These are phyloP conservation scores for Protomyces lactucae-debilis DNA, from an alignment of 1,139 yeast genomes.

Conservation along the genomic window DNA sequence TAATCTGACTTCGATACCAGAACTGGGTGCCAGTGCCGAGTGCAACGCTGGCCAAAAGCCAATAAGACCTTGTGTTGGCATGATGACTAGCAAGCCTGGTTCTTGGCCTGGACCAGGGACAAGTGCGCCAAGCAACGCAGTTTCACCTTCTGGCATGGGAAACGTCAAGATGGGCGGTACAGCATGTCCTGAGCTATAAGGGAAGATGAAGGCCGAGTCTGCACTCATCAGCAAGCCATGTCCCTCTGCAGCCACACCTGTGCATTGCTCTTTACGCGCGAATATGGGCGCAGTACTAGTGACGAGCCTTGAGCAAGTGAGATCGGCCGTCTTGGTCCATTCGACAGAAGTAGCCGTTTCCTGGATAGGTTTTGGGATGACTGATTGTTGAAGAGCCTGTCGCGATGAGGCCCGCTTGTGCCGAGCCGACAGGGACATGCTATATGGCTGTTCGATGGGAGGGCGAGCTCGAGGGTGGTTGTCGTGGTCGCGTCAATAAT, in stretches of 20 bases:
- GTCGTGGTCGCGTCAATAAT: too few species aligned
- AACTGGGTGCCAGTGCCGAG: conserved; percentile 17
- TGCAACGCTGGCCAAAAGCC: conserved; percentile 24
- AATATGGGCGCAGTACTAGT: conserved; percentile 48
- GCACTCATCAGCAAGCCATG: conserved; percentile 27
- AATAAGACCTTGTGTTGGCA: conserved; percentile 42
- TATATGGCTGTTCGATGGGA: background rate
- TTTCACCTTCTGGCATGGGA: conserved; percentile 39
- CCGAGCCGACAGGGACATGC: background rate
- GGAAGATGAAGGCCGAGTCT: conserved; percentile 57
- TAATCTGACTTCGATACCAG: conserved; percentile 14
- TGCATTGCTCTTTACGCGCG: conserved; percentile 31
- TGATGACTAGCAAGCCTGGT: conserved; percentile 64
- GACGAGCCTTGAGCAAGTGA: conserved; percentile 57
- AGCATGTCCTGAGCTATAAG: conserved; percentile 56
- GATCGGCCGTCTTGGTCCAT: conserved; percentile 57
- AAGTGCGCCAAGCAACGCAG: conserved; percentile 53
- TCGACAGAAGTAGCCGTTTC: conserved; percentile 38
- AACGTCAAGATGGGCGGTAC: conserved; percentile 52
- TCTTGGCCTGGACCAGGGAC: conserved; percentile 62
- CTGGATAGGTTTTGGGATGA: background rate
- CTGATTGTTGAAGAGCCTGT: background rate
- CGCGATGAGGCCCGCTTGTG: background rate
- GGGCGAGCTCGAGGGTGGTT: too few species aligned
- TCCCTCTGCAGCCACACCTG: conserved; percentile 13